phyloP scores from a whole-genome alignment of 352 stramenopile species.

The Peronospora farinosa region DNA sequence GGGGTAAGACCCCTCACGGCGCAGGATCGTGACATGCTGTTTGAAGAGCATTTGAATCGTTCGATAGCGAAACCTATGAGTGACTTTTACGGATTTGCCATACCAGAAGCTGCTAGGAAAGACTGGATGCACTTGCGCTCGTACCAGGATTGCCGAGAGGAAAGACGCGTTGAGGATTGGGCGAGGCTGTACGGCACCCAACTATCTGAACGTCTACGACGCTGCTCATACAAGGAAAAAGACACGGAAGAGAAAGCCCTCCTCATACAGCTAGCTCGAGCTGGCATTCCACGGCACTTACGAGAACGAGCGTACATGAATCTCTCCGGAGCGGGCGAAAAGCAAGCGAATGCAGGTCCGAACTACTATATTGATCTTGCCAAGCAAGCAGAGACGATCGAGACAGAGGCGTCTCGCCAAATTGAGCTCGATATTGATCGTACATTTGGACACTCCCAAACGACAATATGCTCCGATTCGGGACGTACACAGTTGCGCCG shows the following conservation, averaged over 20 bases:
- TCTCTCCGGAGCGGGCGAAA: slow-evolving; percentile 53
- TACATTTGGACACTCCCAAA: slow-evolving; percentile 73
- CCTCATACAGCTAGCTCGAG: slow-evolving; percentile 34
- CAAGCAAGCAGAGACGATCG: slow-evolving; percentile 31
- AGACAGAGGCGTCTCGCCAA: slow-evolving; percentile 65
- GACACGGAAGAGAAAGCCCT: slow-evolving; percentile 28
- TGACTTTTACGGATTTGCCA: slow-evolving; percentile 67
- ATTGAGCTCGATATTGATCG: slow-evolving; percentile 85
- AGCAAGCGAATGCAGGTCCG: slow-evolving; percentile 38
- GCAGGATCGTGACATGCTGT: slow-evolving; percentile 32
- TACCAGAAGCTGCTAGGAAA: slow-evolving; percentile 29
- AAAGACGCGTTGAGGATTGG: slow-evolving; percentile 63
- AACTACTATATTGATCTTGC: slow-evolving; percentile 54
- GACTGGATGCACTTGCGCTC: slow-evolving; percentile 62
- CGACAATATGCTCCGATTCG: slow-evolving; percentile 50
- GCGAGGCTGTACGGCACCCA: slow-evolving; percentile 41
- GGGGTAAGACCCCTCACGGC: slow-evolving; percentile 10
- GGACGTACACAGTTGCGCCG: slow-evolving; percentile 51
- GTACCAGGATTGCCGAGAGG: slow-evolving; percentile 69
- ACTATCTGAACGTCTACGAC: slow-evolving; percentile 33
- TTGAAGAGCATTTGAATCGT: slow-evolving; percentile 34
- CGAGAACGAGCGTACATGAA: slow-evolving; percentile 68
- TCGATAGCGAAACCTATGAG: slow-evolving; percentile 24
- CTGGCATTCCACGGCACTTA: slow-evolving; percentile 57
- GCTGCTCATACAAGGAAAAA: slow-evolving; percentile 28